phyloP scores from a whole-genome alignment of 495 filamentous ascomycete genomes.

The Annulohypoxylon moriforme region DNA sequence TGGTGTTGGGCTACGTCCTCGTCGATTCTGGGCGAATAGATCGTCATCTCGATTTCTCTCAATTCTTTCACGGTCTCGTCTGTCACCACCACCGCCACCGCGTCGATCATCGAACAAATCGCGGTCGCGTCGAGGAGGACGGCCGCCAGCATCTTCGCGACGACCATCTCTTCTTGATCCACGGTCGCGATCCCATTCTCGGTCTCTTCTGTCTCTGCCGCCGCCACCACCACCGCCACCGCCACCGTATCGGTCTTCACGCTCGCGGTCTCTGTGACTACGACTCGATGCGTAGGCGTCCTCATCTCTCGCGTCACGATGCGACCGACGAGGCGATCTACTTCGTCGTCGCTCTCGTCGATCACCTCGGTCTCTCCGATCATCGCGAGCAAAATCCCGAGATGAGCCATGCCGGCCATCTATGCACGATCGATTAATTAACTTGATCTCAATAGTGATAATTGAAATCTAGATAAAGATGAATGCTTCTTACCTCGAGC shows the following conservation, averaged over 20 bases:
- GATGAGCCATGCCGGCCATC: constrained; percentile 72
- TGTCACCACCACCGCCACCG: constrained; percentile 54
- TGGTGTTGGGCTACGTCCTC: constrained; percentile 79
- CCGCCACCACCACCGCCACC: constrained; percentile 61
- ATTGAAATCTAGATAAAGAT: constrained; percentile 34
- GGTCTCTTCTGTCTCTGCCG: constrained; percentile 64
- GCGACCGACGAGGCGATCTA: constrained; percentile 64
- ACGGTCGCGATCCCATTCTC: constrained; percentile 79
- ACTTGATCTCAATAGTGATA: constrained; percentile 42
- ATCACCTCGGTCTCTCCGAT: constrained; percentile 55
- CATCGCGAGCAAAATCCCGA: constrained; percentile 71
- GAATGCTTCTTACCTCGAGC: constrained; percentile 71
- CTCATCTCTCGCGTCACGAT: constrained; percentile 73
- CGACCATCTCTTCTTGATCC: constrained; percentile 66
- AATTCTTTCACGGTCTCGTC: constrained; percentile 56
- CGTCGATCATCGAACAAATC: constrained; percentile 74
- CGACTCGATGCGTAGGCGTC: constrained; percentile 92
- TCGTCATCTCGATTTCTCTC: constrained; percentile 63
- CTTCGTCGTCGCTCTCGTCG: constrained; percentile 64
- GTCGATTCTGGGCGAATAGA: constrained; percentile 69
- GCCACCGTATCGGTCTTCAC: constrained; percentile 85
- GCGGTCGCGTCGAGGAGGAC: constrained; percentile 68
- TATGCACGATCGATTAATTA: constrained; percentile 59
- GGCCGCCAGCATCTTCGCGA: constrained; percentile 72
- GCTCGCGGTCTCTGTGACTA: constrained; percentile 89